These are phyloP conservation scores for Blyttiomyces sp. DNA, from an alignment of 371 early-diverging fungal species.

Conservation along the genomic window DNA sequence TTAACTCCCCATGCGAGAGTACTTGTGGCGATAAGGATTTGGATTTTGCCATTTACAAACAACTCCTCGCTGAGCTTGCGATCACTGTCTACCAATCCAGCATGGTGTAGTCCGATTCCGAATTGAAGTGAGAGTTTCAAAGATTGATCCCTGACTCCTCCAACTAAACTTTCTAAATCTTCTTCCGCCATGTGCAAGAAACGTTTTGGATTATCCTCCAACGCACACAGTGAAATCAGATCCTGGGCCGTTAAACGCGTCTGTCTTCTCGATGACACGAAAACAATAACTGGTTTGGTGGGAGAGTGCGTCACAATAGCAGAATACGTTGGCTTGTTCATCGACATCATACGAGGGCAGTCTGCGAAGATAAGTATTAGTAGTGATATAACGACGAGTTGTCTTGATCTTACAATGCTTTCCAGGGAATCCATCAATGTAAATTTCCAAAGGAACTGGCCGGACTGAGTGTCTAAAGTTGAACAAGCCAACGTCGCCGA, in stretches of 20 bases:
- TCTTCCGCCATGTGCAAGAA: slow-evolving; percentile 84
- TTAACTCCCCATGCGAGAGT: slow-evolving; percentile 99
- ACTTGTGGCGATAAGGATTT: slow-evolving; percentile 93
- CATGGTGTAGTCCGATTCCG: slow-evolving; percentile 98
- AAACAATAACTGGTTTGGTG: slow-evolving; percentile 89
- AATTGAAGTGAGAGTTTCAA: slow-evolving; percentile 80
- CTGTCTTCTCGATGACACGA: slow-evolving; percentile 95
- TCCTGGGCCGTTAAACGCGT: slow-evolving; percentile 93
- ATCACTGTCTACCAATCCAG: slow-evolving; percentile 89
- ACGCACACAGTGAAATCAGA: slow-evolving; percentile 84
- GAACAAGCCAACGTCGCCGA: slow-evolving; percentile 73
- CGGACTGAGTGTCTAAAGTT: slow-evolving; percentile 94
- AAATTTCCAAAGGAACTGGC: slow-evolving; percentile 92
- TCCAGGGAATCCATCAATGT: slow-evolving; percentile 94
- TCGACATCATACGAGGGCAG: slow-evolving; percentile 91
- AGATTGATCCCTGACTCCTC: slow-evolving; percentile 69
- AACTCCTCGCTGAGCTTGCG: slow-evolving; percentile 90
- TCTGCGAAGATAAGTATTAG: slow-evolving; percentile 14
- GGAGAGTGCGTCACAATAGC: slow-evolving; percentile 93
- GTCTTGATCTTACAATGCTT: slow-evolving; percentile 62
- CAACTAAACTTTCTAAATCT: slow-evolving; percentile 70
- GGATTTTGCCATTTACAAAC: slow-evolving; percentile 89
- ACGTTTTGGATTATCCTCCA: slow-evolving; percentile 87
- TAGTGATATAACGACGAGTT: neutral
- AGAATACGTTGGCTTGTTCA: slow-evolving; percentile 94